Base-by-base conservation (phyloP, 805 yeast genomes). In the Spathaspora gorwiae region DNA sequence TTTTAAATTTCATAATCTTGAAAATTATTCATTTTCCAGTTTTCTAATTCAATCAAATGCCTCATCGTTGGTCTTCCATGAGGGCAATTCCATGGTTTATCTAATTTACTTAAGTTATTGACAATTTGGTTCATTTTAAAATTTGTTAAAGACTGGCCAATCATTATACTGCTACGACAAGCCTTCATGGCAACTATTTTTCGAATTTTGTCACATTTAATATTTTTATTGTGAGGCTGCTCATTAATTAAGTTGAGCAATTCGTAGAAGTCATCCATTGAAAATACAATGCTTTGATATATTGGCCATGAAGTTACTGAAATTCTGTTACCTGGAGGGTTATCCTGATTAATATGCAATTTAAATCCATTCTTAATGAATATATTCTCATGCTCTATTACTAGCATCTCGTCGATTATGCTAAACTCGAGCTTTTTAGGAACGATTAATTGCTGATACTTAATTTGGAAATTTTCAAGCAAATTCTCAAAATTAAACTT, bases 1-100 rank as follows among this genome's bases (percentile, higher is more conserved):
- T 12, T 15, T 40, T 43, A 41, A 37, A 47, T 26, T 27, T 42
- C 40, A 45, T 58, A 59, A 43, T 59, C 62, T 15, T 43, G n/a
- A 30, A 15, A 47, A 26, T 44, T 49, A 19, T 44, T 19, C 32
- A 29, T 9, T 35, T 45, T 43, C 53, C 53, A 49, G 15, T 51
- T 44, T 19, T 59, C 54, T 30, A 84, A 57, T 45, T 87, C 89
- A 48, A 83, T 79, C 47, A 92, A 70, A 63, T 92, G 97, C 45
- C 99, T 75, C 85, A 94, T 81, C 1, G 99, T 94, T 0, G 99
- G 99, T 51, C 99, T 71, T 0, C 99, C 99, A 65, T 94, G 99
- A 0, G 99, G 99, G 57, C 90, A 82, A 54, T 84, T 85, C 99
- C 99, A 94, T 0, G 99, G 99, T 59, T 88, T 87, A 49, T 89